A percentile compares a stretch with the other conserved stretches of the same genome.
phyloP scores from a whole-genome alignment of 2,329 filamentous ascomycete genomes.

The Samsoniella hepiali region DNA sequence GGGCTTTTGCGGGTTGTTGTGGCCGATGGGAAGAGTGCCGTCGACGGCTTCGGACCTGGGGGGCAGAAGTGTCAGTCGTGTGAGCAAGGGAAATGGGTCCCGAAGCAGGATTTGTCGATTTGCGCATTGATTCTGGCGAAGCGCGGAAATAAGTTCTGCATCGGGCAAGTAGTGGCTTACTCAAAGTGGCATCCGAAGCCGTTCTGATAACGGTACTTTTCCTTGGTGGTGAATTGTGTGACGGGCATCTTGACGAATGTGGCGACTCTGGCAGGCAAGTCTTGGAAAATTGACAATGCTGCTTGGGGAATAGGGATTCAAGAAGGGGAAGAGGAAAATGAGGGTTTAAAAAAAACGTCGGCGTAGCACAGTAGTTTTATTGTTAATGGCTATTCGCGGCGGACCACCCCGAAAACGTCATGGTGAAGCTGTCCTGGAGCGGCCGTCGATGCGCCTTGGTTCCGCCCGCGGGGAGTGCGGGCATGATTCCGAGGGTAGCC shows the following conservation, averaged over 20 bases:
- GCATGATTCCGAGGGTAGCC: conserved; percentile 16
- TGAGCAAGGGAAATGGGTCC: neutral
- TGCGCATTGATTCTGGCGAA: neutral
- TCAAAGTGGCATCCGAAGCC: conserved; percentile 77
- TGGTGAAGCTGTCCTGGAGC: neutral
- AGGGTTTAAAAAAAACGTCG: neutral
- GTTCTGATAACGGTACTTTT: conserved; percentile 71
- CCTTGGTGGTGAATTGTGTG: conserved; percentile 46
- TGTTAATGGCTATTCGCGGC: conserved; percentile 8
- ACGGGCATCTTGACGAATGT: conserved; percentile 42
- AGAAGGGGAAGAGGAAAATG: neutral
- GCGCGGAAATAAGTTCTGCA: neutral
- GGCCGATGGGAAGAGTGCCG: conserved; percentile 68
- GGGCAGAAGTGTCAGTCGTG: neutral
- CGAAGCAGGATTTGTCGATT: neutral
- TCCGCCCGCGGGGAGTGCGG: conserved; percentile 16
- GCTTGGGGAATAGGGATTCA: neutral
- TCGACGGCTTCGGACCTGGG: conserved; percentile 70
- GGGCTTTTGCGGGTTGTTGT: conserved; percentile 80
- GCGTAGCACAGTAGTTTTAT: neutral
- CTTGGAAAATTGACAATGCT: neutral
- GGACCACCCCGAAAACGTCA: neutral
- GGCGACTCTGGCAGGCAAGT: neutral
- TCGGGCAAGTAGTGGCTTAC: conserved; percentile 43
- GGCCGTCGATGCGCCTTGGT: conserved; percentile 5